Conservation (phyloP, 164 flowering plant genomes). For the Dillenia suffruticosa region DNA sequence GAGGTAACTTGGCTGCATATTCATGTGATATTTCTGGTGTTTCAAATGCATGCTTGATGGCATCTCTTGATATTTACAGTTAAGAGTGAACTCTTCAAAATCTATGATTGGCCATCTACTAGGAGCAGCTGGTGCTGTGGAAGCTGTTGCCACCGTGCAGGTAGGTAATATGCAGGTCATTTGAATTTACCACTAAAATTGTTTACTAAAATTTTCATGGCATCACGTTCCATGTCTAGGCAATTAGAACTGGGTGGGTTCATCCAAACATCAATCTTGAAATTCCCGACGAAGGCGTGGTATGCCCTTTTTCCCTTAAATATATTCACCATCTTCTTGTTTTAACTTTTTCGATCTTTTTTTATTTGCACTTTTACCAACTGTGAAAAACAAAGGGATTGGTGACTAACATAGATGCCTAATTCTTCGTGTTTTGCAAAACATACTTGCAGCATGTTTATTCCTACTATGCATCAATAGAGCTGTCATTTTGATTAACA, state of each 20-base stretch:
- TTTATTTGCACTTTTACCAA: no score
- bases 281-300: conserved; percentile 83
- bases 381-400: no score
- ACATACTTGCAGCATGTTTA: no score
- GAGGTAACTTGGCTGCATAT: conserved; percentile 41
- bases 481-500: no score
- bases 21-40: no score
- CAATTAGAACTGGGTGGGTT: conserved; percentile 93
- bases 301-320: conserved; percentile 19
- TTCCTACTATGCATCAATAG: no score
- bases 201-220: no score
- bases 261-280: conserved; percentile 97
- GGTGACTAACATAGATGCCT: no score
- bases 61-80: conserved; percentile 31
- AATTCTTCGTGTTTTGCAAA: no score
- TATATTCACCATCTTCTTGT: no score
- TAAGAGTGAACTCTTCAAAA: conserved; percentile 86
- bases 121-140: conserved; percentile 98
- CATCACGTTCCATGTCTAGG: conserved; percentile 31
- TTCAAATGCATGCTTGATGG: conserved; percentile 2
- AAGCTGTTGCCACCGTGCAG: conserved; percentile 94
- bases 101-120: conserved; percentile 96
- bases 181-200: no score
- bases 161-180: conserved; percentile 22
- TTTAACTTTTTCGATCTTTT: no score